Conservation (phyloP, 2,329 filamentous ascomycete genomes). For the Monosporascus sp. region DNA sequence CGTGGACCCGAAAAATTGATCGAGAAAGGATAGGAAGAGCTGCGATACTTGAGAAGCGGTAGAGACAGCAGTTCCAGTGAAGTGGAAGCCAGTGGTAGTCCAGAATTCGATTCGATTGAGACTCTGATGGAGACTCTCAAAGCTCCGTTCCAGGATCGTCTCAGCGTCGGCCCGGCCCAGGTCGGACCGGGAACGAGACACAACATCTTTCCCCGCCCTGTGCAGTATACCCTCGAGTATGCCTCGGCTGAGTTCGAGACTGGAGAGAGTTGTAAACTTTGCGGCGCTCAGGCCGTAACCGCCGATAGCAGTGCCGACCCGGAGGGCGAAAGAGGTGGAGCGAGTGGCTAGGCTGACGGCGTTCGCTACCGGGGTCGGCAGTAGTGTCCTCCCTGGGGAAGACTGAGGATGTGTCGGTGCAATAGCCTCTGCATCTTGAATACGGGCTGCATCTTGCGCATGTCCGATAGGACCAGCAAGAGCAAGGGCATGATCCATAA, state of each 20-base stretch:
- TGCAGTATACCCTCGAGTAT: slow-evolving; percentile 51
- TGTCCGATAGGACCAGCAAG: not conserved
- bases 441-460: not conserved
- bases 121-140: slow-evolving; percentile 52
- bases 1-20: slow-evolving; percentile 64
- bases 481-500: not conserved
- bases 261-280: slow-evolving; percentile 51
- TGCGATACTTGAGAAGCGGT: slow-evolving; percentile 53
- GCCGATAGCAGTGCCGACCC: slow-evolving; percentile 47
- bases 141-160: slow-evolving; percentile 50
- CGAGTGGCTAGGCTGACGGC: slow-evolving; percentile 57
- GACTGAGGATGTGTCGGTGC: slow-evolving; percentile 4
- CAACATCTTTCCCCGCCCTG: slow-evolving; percentile 46
- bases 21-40: slow-evolving; percentile 53
- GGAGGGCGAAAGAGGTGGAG: slow-evolving; percentile 53
- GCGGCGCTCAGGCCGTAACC: slow-evolving; percentile 49
- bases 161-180: slow-evolving; percentile 50
- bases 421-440: not conserved
- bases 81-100: slow-evolving; percentile 55
- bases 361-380: slow-evolving; percentile 53
- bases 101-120: slow-evolving; percentile 57
- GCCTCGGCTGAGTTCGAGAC: slow-evolving; percentile 51
- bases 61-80: slow-evolving; percentile 51
- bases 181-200: slow-evolving; percentile 39
- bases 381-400: slow-evolving; percentile 40